Evolutionary conservation across 2,329 filamentous ascomycete genomes (phyloP).

Genomic region (Colletotrichum melonis): DNA sequence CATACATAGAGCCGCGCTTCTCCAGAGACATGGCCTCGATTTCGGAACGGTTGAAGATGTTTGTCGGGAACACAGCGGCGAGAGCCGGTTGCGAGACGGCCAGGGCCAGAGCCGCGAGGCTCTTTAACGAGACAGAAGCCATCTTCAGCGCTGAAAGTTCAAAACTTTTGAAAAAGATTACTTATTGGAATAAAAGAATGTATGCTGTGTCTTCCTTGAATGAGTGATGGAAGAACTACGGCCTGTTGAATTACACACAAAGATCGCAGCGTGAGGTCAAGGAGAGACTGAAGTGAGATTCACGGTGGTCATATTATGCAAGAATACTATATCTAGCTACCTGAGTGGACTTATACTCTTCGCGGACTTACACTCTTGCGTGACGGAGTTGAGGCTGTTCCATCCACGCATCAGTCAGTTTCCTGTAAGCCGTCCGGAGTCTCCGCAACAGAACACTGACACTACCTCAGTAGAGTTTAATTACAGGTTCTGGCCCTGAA

Average conservation of each 20-base stretch:
- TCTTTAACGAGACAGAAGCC: background rate
- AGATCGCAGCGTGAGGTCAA: background rate
- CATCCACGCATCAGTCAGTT: background rate
- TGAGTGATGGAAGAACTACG: background rate
- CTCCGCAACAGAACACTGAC: background rate
- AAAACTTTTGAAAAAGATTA: background rate
- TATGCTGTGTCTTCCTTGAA: background rate
- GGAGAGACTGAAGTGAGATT: background rate
- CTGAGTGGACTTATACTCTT: background rate
- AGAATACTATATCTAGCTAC: background rate
- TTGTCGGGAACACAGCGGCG: background rate
- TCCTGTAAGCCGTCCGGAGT: background rate
- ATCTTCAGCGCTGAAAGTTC: background rate
- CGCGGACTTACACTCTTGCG: background rate
- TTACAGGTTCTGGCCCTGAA: background rate
- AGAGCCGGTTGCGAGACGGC: background rate
- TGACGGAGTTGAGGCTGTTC: background rate
- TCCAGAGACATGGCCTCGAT: slow-evolving; percentile 9
- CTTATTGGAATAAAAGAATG: background rate
- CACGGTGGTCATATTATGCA: background rate
- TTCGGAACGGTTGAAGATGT: slow-evolving; percentile 5
- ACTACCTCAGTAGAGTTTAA: background rate
- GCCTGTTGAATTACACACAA: background rate
- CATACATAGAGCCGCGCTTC: slow-evolving; percentile 5
- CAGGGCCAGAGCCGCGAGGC: background rate